Base-by-base conservation (phyloP, 495 filamentous ascomycete species). In the Xeromyces bisporus region DNA sequence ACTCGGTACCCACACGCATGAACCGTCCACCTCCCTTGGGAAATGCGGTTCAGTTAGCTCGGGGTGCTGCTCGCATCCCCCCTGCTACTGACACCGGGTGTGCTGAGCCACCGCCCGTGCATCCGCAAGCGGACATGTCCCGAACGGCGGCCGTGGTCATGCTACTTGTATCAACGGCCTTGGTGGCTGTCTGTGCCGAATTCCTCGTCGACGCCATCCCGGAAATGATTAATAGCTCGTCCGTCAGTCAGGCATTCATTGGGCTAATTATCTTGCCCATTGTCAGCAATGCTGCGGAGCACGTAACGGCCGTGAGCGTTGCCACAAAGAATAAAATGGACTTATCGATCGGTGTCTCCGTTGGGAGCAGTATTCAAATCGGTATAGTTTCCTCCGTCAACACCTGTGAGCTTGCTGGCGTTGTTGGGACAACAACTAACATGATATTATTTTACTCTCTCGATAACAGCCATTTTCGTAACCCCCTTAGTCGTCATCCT, bases 321-420 rank as follows among this genome's bases (percentile, higher is more conserved):
- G 84, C 85, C 4, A 67, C 69, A 39, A 93, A 92, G 63, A 92
- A 93, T 58, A 93, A 93, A 61, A 91, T 93, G 84, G 84, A 93
- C 60, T 61, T 92, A 16, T 77, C 85, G 0, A 91, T 93, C 39
- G 84, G 81, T 42, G 80, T 93, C 15, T 84, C 84, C 3, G 73
- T 93, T 12, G 85, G 85, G 9, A 79, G 71, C 29, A 84, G 76
- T 39, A 91, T 93, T 46, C 85, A 93, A 53, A 64, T 64, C 26
- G 56, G 56, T 54, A 44, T 26, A 46, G 32, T 16, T 3, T 15
- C 10, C 8, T 5, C 8, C n/a, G n/a, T 8, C 28, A 5, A 5
- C 14, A n/a, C 14, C 14, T 6, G 5, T n/a, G 10, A 11, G 24
- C 4, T n/a, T n/a, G 24, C n/a, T 6, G 21, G 21, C 6, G 21